A percentile compares a stretch with the other conserved stretches of the same genome.
Conservation (phyloP, 2,329 filamentous ascomycete species). For the Penicillium sp. region DNA sequence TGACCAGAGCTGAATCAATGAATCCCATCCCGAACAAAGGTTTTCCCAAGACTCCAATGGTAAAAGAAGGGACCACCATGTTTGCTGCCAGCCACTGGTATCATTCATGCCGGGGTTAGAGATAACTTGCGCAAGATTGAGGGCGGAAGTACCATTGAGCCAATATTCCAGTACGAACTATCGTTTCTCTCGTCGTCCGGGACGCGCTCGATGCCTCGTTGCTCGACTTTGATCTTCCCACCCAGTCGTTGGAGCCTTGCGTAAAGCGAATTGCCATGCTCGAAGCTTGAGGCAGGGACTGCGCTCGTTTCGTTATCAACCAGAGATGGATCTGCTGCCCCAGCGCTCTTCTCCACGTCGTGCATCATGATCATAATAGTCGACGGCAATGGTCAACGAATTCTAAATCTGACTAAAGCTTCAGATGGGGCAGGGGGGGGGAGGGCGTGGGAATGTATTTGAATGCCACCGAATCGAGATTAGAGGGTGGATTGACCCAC, state of each 20-base stretch:
- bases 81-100: slow-evolving; percentile 73
- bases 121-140: slow-evolving; percentile 13
- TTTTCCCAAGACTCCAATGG: slow-evolving; percentile 71
- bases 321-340: slow-evolving; percentile 7
- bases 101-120: slow-evolving; percentile 24
- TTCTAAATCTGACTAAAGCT: neutral
- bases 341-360: slow-evolving; percentile 20
- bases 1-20: slow-evolving; percentile 69
- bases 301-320: slow-evolving; percentile 40
- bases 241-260: slow-evolving; percentile 65
- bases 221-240: slow-evolving; percentile 68
- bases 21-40: slow-evolving; percentile 72
- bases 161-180: slow-evolving; percentile 66
- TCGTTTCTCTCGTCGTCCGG: slow-evolving; percentile 70
- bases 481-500: slow-evolving; percentile 12
- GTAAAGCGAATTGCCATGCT: slow-evolving; percentile 58
- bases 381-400: neutral
- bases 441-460: slow-evolving; percentile 4
- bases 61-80: slow-evolving; percentile 75
- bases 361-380: slow-evolving; percentile 2
- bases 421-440: neutral
- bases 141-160: slow-evolving; percentile 64
- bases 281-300: slow-evolving; percentile 61
- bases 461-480: neutral
- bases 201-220: slow-evolving; percentile 74